Conservation (phyloP, 352 stramenopile genomes). For the Phytophthora cajani region DNA sequence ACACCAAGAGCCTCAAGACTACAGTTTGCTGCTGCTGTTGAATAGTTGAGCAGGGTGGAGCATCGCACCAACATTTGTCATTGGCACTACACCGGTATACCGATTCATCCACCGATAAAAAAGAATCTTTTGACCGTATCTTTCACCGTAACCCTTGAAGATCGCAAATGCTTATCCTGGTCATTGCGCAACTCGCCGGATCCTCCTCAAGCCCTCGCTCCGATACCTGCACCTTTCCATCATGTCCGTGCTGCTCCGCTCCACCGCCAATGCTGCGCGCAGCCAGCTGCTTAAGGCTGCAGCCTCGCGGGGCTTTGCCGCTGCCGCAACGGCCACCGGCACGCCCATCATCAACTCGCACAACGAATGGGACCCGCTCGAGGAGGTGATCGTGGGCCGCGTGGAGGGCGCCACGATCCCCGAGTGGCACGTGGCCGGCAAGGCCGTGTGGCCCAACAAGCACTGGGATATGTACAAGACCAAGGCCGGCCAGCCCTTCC, state of each 20-base stretch:
- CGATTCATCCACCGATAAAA: neutral
- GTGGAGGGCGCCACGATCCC: conserved; percentile 90
- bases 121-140: conserved; percentile 9
- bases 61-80: too few species aligned
- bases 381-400: conserved; percentile 91
- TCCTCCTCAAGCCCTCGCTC: conserved; percentile 15
- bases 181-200: conserved; percentile 24
- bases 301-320: conserved; percentile 17
- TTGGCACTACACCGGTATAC: neutral
- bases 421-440: conserved; percentile 91
- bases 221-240: neutral
- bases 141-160: conserved; percentile 19
- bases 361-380: conserved; percentile 91
- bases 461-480: conserved; percentile 93
- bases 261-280: conserved; percentile 2
- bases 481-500: conserved; percentile 80
- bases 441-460: conserved; percentile 89
- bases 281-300: conserved; percentile 12
- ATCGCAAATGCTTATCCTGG: conserved; percentile 9
- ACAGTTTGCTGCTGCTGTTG: too few species aligned
- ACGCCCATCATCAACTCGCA: conserved; percentile 89
- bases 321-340: conserved; percentile 29
- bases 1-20: too few species aligned
- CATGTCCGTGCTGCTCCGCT: conserved; percentile 20
- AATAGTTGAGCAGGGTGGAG: too few species aligned